A percentile compares a stretch with the other conserved stretches of the same genome.
These are phyloP conservation scores for Emiliania huxleyi DNA, from an alignment of 78 protist species.

Conservation along the genomic window DNA sequence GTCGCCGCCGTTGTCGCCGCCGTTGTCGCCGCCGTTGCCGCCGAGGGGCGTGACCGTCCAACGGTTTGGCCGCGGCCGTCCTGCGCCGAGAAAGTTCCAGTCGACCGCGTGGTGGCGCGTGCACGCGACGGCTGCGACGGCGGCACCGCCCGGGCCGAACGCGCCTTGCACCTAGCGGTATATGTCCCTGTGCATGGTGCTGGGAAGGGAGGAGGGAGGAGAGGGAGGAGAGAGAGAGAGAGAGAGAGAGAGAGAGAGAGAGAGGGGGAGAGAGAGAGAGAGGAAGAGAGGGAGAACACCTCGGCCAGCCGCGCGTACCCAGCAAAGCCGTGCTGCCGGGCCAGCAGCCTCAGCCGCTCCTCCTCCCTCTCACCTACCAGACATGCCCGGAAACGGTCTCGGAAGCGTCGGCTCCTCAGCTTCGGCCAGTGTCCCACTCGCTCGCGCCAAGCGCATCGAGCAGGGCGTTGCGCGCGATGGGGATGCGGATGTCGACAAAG, in stretches of 20 bases:
- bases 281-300: no score
- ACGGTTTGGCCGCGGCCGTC: constrained; percentile 36
- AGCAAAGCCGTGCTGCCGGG: constrained; percentile 26
- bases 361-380: no score
- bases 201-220: neutral
- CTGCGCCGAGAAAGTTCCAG: constrained; percentile 29
- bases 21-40: no score
- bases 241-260: no score
- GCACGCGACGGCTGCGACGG: neutral
- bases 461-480: neutral
- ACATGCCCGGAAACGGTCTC: no score
- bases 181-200: neutral
- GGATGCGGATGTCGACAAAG: constrained; percentile 45
- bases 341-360: neutral
- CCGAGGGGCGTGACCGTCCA: neutral
- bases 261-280: no score
- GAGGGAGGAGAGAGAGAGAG: no score
- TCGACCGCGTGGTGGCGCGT: constrained; percentile 42
- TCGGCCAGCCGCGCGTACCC: constrained; percentile 30
- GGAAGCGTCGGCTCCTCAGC: no score
- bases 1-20: no score
- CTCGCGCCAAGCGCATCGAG: neutral
- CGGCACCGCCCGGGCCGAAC: no score
- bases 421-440: no score
- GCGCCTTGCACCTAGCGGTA: neutral